These are phyloP conservation scores for Sclerospora graminicola DNA, from an alignment of 352 stramenopile genomes.

Conservation along the genomic window DNA sequence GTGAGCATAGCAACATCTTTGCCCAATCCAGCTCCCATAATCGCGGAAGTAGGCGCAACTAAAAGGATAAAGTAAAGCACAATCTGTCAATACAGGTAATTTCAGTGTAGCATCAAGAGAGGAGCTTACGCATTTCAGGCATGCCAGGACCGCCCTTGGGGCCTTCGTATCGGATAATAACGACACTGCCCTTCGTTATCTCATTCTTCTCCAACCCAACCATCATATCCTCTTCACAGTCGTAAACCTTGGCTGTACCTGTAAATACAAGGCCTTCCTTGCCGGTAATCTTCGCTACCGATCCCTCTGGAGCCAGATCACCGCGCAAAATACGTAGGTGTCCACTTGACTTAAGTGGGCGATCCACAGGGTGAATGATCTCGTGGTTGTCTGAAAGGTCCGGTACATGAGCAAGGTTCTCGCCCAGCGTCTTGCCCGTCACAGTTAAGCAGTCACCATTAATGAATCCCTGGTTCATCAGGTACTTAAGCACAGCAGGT, in stretches of 20 bases:
- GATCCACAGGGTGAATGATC: slow-evolving; percentile 92
- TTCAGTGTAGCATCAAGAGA: slow-evolving; percentile 1
- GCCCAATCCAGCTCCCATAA: slow-evolving; percentile 96
- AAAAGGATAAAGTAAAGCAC: slow-evolving; percentile 1
- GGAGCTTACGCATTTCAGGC: slow-evolving; percentile 91
- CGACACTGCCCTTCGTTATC: slow-evolving; percentile 95
- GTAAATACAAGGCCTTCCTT: slow-evolving; percentile 86
- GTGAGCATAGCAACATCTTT: slow-evolving; percentile 96
- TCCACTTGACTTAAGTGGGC: slow-evolving; percentile 88
- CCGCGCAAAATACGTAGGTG: slow-evolving; percentile 96
- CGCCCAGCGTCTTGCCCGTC: slow-evolving; percentile 94
- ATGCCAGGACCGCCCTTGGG: slow-evolving; percentile 96
- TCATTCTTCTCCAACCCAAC: slow-evolving; percentile 66
- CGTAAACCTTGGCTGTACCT: slow-evolving; percentile 86
- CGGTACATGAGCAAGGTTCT: slow-evolving; percentile 93
- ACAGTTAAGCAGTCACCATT: slow-evolving; percentile 96
- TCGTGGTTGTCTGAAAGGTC: slow-evolving; percentile 92
- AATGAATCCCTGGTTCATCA: slow-evolving; percentile 95
- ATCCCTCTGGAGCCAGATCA: slow-evolving; percentile 93
- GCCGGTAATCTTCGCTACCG: slow-evolving; percentile 93
- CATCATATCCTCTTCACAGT: slow-evolving; percentile 97
- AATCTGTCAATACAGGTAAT: slow-evolving; percentile 3
- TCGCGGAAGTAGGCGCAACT: slow-evolving; percentile 63
- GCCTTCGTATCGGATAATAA: slow-evolving; percentile 98
- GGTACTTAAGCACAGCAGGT: slow-evolving; percentile 95